Base-by-base conservation (phyloP, 1,139 yeast species). In the Debaryomycetaceae sp. region DNA sequence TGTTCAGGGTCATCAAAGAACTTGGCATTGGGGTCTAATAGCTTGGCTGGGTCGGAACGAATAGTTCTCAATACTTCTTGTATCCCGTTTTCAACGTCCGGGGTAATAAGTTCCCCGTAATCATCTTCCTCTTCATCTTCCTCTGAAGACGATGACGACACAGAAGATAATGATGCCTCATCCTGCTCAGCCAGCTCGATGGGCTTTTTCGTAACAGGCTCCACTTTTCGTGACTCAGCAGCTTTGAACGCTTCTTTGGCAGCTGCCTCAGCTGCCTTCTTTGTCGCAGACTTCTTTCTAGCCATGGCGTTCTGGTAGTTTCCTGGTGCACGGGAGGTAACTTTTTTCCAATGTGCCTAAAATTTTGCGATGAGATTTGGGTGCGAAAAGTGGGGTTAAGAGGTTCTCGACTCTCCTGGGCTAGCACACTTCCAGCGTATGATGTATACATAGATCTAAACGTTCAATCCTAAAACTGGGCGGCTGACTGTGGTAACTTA, bases 231-330 rank as follows among this genome's bases (percentile, higher is more conserved):
- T n/a, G n/a, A n/a, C n/a, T 29, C 28, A n/a, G 32, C 29, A 2
- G 32, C 30, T 27, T 38, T 35, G 24, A n/a, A 11, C 24, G 24
- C 12, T 11, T 6, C 14, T 11, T 13, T 11, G n/a, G 35, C 47
- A 13, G 53, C 60, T 8, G 63, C 69, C 44, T 76, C 83, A 48
- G 60, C 68, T 22, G 90, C 92, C 52, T 62, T 79, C 47, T 78
- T 81, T 34, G 90, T 67, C 25, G 92, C 90, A 16, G 93, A 79
- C 68, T 83, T 83, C 77, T 83, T 83, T 72, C 95, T 77, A 27
- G 94, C 81, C 95, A 83, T 83, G 25, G 27, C 35, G 25, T 13
- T 10, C 8, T 18, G 20, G 6, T 18, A 18, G 20, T n/a, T n/a
- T n/a, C n/a, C n/a, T n/a, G n/a, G n/a, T n/a, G n/a, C n/a, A n/a